Base-by-base conservation (phyloP, 805 yeast species). In the Candida cerambycidarum region DNA sequence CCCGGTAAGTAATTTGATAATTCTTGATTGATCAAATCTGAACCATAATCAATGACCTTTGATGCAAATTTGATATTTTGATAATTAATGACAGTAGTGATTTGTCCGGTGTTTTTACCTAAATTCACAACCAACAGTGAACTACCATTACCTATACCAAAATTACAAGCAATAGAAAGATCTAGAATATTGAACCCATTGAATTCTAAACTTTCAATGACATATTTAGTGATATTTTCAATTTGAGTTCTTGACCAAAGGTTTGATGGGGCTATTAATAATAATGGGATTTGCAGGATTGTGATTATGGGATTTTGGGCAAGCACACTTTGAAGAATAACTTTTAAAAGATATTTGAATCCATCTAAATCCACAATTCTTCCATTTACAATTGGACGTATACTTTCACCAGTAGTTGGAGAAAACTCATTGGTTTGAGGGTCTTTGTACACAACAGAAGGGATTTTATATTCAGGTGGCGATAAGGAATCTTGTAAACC, bases 51-150 rank as follows among this genome's bases (percentile, higher is more conserved):
- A 21, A 83, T 57, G 11, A 70, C 64, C 24, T 62, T 62, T 23
- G 74, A 66, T 3, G 89, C 82, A 49, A 78, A 78, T 23, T 73
- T 71, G 41, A 83, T 65, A 5, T 79, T 73, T 44, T 82, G 80
- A 54, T 79, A 88, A 48, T 86, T 93, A 23, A 85, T 62, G n/a
- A 92, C 78, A 2, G 96, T 93, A 10, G 82, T 73, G 17, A 92
- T 71, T 58, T 89, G 96, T 2, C 89, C 79, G 51, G 83, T 78
- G 17, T 81, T 78, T 48, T 70, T 68, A 14, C 97, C 97, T 36
- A 92, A 73, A 61, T 92, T 96, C 32, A 92, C 79, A 13, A 92
- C 85, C 28, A 85, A 66, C 1, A 89, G 75, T 47, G 81, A 85
- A 30, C 82, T 75, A 9, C 80, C 65, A 12, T 76, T 66, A 4